A percentile compares a stretch with the other conserved stretches of the same genome.
phyloP scores from a whole-genome alignment of 345 rosid species.

The Eucalyptus camaldulensis region DNA sequence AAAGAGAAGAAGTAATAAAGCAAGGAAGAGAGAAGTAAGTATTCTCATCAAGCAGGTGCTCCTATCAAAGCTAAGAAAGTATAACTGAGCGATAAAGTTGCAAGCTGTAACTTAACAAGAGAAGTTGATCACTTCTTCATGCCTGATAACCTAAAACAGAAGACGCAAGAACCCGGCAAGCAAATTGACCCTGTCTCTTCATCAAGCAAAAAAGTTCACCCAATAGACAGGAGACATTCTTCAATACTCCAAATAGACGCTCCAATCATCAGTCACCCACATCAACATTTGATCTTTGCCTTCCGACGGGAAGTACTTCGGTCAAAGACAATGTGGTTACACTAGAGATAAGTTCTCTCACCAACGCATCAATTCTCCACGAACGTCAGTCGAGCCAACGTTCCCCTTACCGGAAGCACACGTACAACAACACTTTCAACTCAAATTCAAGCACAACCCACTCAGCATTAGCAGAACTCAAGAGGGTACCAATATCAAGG shows the following conservation, averaged over 20 bases:
- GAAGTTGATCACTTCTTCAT: background rate
- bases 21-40: background rate
- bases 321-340: background rate
- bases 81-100: no score
- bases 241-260: background rate
- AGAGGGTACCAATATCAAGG: constrained; percentile 61
- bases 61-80: background rate
- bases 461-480: background rate
- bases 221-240: background rate
- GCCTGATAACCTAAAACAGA: background rate
- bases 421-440: background rate
- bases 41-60: background rate
- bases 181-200: background rate
- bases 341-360: background rate
- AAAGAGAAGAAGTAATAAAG: background rate
- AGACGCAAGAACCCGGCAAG: background rate
- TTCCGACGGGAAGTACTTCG: background rate
- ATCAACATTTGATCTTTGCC: background rate
- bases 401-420: background rate
- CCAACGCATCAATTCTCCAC: background rate
- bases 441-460: background rate
- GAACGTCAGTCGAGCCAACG: background rate
- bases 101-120: background rate
- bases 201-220: background rate
- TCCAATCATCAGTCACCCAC: background rate